Evolutionary conservation across 2,329 filamentous ascomycete species (phyloP), one percentile per base, ranked within the genome.

Genomic region (Sclerotinia spermophila): DNA sequence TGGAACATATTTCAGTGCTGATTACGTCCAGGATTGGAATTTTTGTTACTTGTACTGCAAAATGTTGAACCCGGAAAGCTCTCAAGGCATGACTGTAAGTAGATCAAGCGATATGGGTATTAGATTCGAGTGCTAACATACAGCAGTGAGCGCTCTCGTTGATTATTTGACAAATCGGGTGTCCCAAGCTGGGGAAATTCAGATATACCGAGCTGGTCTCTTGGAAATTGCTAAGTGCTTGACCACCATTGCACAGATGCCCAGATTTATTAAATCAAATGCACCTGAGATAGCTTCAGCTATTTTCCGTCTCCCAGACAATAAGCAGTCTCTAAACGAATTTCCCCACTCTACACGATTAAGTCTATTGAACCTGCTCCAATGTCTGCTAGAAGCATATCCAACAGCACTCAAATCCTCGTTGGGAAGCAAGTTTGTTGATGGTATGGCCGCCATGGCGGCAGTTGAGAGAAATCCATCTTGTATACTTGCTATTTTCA

Each of bases 381-480:
- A 72, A 27, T 61, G 68, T 2, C 42, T 79, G 2, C 67, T 75
- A n/a, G 65, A 69, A 27, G 71, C 70, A 33, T 73, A 74, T 58
- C 56, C 67, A 8, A 44, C 53, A 15, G 53, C 64, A 27, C 59
- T 78, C 15, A 72, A 71, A 21, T 71, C 72, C 40, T 72, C 75
- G 55, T 35, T 74, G 21, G 73, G 72, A 10, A 69, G 69, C 11
- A 35, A 56, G 7, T 71, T 78, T 40, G 71, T 78, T n/a, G 53
- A 67, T 10, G 77, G 76, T 0, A 40, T 79, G 42, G 71, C 76
- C 19, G 42, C 72, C 19, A 68, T 79, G 60, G 75, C 73, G 24
- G 72, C 74, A 24, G 69, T 74, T 51, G 78, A 79, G 62, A 79
- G 78, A 61, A 74, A 74, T 27, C 76, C 77, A 35, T 65, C 71